Percentiles rank a stretch among this genome's conserved stretches.
These are phyloP conservation scores for Gaeumannomyces sp. DNA, from an alignment of 2,329 filamentous ascomycete genomes.

Conservation along the genomic window DNA sequence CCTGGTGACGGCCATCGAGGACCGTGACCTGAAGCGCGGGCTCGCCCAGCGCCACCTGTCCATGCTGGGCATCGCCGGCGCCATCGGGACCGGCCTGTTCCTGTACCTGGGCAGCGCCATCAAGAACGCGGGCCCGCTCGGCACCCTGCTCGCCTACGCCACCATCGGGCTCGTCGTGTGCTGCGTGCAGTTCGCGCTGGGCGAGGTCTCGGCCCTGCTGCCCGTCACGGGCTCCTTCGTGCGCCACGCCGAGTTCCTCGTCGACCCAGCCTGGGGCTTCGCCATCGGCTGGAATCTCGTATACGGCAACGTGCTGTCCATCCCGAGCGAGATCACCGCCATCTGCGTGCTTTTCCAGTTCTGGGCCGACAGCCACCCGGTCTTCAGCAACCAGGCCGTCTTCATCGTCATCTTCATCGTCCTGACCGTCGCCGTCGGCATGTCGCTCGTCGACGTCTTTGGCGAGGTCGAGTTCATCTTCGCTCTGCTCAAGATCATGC, in stretches of 20 bases:
- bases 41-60: constrained; percentile 43
- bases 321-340: constrained; percentile 44
- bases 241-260: constrained; percentile 51
- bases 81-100: constrained; percentile 36
- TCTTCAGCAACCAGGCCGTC: constrained; percentile 23
- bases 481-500: constrained; percentile 63
- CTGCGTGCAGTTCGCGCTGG: constrained; percentile 27
- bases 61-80: constrained; percentile 44
- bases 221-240: constrained; percentile 32
- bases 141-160: constrained; percentile 27
- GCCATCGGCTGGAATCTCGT: constrained; percentile 42
- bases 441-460: constrained; percentile 51
- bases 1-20: constrained; percentile 9
- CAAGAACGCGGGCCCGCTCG: constrained; percentile 17
- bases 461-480: constrained; percentile 53
- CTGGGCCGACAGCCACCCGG: constrained; percentile 55
- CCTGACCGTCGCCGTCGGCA: constrained; percentile 49
- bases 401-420: constrained; percentile 48
- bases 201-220: constrained; percentile 29
- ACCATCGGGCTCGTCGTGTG: constrained; percentile 29
- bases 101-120: constrained; percentile 14
- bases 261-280: constrained; percentile 52
- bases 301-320: constrained; percentile 26
- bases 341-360: constrained; percentile 54
- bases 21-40: constrained; percentile 13